These are phyloP conservation scores for Moesziomyces globuligerus DNA, from an alignment of 1,284 basidiomycete genomes.

Conservation along the genomic window DNA sequence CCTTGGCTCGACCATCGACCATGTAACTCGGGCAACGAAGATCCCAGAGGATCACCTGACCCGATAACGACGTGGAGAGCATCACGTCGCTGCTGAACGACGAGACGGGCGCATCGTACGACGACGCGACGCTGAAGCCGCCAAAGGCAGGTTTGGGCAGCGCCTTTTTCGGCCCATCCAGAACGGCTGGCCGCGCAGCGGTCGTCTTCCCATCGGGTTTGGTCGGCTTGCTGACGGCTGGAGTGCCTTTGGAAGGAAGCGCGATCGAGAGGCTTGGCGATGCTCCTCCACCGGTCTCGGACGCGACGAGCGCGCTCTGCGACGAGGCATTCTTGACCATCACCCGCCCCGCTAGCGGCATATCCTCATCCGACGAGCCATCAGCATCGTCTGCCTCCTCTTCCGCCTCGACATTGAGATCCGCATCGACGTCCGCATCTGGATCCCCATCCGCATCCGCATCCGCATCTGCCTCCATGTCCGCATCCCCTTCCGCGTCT, in stretches of 20 bases:
- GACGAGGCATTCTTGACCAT: constrained; percentile 28
- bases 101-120: constrained; percentile 61
- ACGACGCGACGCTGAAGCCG: constrained; percentile 50
- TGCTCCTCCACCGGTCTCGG: constrained; percentile 8
- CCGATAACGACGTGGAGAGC: constrained; percentile 89
- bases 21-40: constrained; percentile 73
- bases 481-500: constrained; percentile 56
- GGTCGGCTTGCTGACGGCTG: not conserved
- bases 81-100: constrained; percentile 82
- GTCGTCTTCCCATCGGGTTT: constrained; percentile 5
- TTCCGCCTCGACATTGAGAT: constrained; percentile 24
- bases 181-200: constrained; percentile 4
- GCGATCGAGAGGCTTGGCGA: constrained; percentile 20
- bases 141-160: constrained; percentile 62
- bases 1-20: constrained; percentile 69
- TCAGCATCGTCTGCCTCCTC: constrained; percentile 65
- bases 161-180: constrained; percentile 15
- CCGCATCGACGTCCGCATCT: constrained; percentile 43
- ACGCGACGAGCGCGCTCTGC: constrained; percentile 15
- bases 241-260: constrained; percentile 4
- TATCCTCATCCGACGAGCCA: constrained; percentile 59
- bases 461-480: constrained; percentile 48
- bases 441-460: constrained; percentile 45
- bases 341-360: constrained; percentile 41
- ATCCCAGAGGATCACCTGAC: constrained; percentile 92